Evolutionary conservation across 306 rosid species (phyloP).

Genomic region (Purshia tridentata): DNA sequence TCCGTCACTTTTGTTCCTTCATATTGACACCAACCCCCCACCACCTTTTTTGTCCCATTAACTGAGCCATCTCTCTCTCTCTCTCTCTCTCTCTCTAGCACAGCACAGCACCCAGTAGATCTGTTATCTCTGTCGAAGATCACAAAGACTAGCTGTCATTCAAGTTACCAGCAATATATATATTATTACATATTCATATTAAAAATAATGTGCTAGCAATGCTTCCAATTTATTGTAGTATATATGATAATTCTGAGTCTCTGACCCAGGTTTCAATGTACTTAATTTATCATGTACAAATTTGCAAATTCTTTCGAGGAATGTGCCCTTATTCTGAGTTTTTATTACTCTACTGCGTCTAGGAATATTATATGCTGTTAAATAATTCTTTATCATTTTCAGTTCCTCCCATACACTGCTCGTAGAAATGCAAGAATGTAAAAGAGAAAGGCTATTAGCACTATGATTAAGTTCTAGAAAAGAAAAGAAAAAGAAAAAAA

Average conservation of each 20-base stretch:
- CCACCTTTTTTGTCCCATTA: not conserved
- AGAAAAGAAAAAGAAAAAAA: no score
- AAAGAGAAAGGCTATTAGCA: no score
- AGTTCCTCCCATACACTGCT: no score
- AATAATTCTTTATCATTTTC: not conserved
- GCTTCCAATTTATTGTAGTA: slow-evolving; percentile 3
- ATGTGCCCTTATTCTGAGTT: slow-evolving; percentile 9
- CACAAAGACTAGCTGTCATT: slow-evolving; percentile 25
- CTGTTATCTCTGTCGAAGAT: slow-evolving; percentile 19
- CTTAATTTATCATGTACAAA: not conserved
- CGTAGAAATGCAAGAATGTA: no score
- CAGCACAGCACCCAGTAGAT: not conserved
- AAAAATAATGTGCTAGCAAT: not conserved
- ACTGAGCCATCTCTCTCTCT: not conserved
- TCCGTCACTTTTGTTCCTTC: slow-evolving; percentile 28
- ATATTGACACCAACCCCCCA: slow-evolving; percentile 1
- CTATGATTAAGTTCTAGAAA: no score
- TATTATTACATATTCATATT: not conserved
- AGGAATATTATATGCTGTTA: not conserved
- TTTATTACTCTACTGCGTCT: not conserved
- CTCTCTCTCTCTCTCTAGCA: slow-evolving; percentile 3
- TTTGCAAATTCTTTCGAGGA: not conserved
- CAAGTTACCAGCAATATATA: slow-evolving; percentile 2
- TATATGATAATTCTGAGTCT: slow-evolving; percentile 5
- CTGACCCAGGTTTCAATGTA: slow-evolving; percentile 7